phyloP scores from a whole-genome alignment of 768 basidiomycete genomes.

The Lentinus brumalis region DNA sequence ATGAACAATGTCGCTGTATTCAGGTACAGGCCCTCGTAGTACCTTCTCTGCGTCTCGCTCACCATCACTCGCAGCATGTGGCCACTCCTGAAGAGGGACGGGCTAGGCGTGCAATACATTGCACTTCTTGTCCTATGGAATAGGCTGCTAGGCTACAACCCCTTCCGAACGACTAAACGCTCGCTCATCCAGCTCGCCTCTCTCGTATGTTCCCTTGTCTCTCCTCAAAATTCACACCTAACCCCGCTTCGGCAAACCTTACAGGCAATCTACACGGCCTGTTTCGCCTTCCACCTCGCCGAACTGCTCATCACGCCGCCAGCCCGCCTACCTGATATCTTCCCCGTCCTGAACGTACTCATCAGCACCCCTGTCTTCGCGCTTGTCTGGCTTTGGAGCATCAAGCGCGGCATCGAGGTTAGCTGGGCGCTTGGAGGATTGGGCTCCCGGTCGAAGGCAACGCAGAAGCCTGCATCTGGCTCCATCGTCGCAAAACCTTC shows the following conservation, averaged over 20 bases:
- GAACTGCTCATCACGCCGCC: conserved; percentile 69
- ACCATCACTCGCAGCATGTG: conserved; percentile 69
- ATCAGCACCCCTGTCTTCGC: conserved; percentile 80
- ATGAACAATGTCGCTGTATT: conserved; percentile 86
- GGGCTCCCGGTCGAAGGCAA: conserved; percentile 11
- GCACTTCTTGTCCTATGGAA: conserved; percentile 79
- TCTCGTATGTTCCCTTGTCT: conserved; percentile 40
- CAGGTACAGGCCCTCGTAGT: conserved; percentile 54
- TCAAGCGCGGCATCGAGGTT: conserved; percentile 77
- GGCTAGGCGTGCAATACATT: conserved; percentile 72
- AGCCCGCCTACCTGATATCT: conserved; percentile 81
- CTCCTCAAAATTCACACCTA: not conserved
- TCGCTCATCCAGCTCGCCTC: conserved; percentile 59
- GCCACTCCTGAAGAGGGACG: conserved; percentile 83
- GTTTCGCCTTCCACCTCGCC: conserved; percentile 57
- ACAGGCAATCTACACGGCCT: conserved; percentile 58
- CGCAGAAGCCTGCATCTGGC: not conserved
- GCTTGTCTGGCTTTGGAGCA: conserved; percentile 87
- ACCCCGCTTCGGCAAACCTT: not conserved
- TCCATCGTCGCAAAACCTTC: not conserved
- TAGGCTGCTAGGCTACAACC: conserved; percentile 75
- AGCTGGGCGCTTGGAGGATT: conserved; percentile 77
- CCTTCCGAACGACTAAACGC: conserved; percentile 46
- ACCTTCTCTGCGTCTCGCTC: conserved; percentile 3
- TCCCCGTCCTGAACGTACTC: conserved; percentile 81